Percentiles rank a stretch among this genome's conserved stretches.
Conservation (phyloP, 495 filamentous ascomycete species). For the Hypoxylon fuscum region DNA sequence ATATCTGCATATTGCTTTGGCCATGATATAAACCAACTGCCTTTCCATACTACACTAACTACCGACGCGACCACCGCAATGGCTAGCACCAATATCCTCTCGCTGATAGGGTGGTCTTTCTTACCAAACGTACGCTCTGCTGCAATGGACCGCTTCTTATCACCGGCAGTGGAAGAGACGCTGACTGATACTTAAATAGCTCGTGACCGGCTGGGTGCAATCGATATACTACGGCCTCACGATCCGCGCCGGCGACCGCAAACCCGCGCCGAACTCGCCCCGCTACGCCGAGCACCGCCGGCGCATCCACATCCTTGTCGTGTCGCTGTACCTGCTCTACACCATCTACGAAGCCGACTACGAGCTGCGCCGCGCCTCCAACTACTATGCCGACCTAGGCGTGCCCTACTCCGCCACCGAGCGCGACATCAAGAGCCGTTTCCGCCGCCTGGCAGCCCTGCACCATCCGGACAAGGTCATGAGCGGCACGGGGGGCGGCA, state of each 20-base stretch:
- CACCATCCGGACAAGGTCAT: slow-evolving; percentile 90
- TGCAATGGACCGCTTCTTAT: too few species aligned
- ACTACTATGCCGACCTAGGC: slow-evolving; percentile 81
- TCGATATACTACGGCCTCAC: slow-evolving; percentile 86
- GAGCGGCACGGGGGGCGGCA: slow-evolving; percentile 22
- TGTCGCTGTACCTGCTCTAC: slow-evolving; percentile 85
- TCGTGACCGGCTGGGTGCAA: slow-evolving; percentile 82
- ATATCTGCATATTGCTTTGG: slow-evolving; percentile 3
- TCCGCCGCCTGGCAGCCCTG: slow-evolving; percentile 82
- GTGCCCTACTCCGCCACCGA: slow-evolving; percentile 75
- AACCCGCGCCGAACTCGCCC: slow-evolving; percentile 75
- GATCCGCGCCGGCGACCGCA: slow-evolving; percentile 88
- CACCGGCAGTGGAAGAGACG: not conserved
- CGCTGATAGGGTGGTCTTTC: slow-evolving; percentile 80
- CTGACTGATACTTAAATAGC: slow-evolving; percentile 54
- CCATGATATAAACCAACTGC: slow-evolving; percentile 40
- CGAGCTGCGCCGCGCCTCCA: slow-evolving; percentile 70
- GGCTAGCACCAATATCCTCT: slow-evolving; percentile 62
- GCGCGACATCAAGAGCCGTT: slow-evolving; percentile 80
- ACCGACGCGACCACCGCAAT: slow-evolving; percentile 27
- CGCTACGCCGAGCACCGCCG: slow-evolving; percentile 76
- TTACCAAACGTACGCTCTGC: slow-evolving; percentile 74
- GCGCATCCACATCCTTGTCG: slow-evolving; percentile 82
- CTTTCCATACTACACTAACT: not conserved
- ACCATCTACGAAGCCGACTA: slow-evolving; percentile 94